phyloP scores from a whole-genome alignment of 192 early-diverging fungal species.

The Coemansia sp. region DNA sequence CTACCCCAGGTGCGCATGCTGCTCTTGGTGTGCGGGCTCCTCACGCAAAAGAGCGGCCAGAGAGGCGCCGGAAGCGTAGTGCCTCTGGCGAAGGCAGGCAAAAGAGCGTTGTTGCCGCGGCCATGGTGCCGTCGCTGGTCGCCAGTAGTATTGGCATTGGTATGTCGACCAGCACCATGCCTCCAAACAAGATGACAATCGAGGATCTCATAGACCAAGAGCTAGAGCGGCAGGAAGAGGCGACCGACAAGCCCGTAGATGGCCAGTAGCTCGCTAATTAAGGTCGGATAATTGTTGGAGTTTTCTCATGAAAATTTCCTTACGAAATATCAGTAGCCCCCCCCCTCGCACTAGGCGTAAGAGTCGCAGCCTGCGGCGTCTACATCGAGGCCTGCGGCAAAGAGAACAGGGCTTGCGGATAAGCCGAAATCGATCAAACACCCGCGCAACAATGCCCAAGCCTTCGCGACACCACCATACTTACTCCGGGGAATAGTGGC shows the following conservation, averaged over 20 bases:
- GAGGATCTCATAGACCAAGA: constrained; percentile 51
- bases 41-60: neutral
- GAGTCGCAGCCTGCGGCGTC: no score
- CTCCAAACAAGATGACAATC: constrained; percentile 50
- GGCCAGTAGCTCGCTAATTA: neutral
- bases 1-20: neutral
- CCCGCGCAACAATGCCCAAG: no score
- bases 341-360: no score
- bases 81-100: constrained; percentile 23
- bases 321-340: no score
- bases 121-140: constrained; percentile 53
- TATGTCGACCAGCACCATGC: constrained; percentile 53
- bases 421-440: no score
- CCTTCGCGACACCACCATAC: no score
- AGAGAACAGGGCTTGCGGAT: no score
- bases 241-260: constrained; percentile 1
- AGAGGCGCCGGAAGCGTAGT: constrained; percentile 33
- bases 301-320: no score
- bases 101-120: constrained; percentile 37
- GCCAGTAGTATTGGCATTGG: constrained; percentile 51
- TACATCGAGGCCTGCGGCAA: no score
- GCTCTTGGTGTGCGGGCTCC: neutral
- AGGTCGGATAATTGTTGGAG: neutral
- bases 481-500: no score
- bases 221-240: constrained; percentile 24